Conservation (phyloP, 208 protist genomes). For the Crithidia fasciculata region DNA sequence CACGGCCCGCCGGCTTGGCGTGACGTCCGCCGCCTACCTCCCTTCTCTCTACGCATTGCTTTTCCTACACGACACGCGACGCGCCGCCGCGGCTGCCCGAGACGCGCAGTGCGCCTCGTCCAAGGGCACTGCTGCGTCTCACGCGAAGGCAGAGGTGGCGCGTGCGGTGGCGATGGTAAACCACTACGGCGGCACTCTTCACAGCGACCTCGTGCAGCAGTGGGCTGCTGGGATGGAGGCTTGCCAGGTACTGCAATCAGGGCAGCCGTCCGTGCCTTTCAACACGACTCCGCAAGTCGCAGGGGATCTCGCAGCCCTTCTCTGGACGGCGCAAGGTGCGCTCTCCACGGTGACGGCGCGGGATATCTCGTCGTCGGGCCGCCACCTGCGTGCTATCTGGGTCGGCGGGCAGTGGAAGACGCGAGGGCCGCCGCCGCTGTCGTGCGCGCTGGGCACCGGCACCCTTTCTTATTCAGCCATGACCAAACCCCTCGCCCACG, state of each 20-base stretch:
- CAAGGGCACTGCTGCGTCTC: not conserved
- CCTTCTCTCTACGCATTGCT: constrained; percentile 24
- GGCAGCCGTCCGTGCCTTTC: no score
- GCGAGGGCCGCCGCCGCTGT: constrained; percentile 10
- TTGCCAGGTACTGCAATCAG: not conserved
- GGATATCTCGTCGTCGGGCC: not conserved
- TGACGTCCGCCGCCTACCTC: constrained; percentile 21
- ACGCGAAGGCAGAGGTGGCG: not conserved
- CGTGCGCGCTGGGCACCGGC: not conserved
- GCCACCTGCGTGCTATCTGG: constrained; percentile 5
- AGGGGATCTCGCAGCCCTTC: constrained; percentile 2
- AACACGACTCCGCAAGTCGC: not conserved
- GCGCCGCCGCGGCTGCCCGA: no score
- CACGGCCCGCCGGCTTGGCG: constrained; percentile 16
- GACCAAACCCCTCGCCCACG: no score
- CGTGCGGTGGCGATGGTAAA: constrained; percentile 15
- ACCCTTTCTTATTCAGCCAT: no score
- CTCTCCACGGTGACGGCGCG: not conserved
- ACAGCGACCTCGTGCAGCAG: constrained; percentile 8
- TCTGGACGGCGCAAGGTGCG: constrained; percentile 14
- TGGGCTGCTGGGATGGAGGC: constrained; percentile 7
- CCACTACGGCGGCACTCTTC: constrained; percentile 12
- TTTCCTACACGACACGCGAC: constrained; percentile 2
- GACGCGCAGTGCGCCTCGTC: no score
- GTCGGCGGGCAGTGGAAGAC: constrained; percentile 5